Conservation (phyloP, 2,329 filamentous ascomycete species). For the Paraphaeosphaeria minitans region DNA sequence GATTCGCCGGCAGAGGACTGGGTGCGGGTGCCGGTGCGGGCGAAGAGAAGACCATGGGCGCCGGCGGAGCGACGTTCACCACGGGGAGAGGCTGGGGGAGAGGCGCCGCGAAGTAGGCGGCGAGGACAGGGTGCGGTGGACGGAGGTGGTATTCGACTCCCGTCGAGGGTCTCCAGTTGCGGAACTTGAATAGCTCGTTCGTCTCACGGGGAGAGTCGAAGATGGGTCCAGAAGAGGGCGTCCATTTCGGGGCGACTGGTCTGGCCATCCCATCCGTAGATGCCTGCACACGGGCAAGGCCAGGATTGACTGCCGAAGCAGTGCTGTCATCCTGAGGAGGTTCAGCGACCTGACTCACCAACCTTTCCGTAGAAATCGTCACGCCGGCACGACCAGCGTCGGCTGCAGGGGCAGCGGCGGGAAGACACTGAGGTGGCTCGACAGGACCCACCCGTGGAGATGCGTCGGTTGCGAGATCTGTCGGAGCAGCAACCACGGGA, state of each 20-base stretch:
- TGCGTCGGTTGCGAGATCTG: slow-evolving; percentile 4
- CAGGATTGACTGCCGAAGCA: neutral
- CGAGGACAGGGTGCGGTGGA: neutral
- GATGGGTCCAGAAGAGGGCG: neutral
- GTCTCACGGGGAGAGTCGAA: neutral
- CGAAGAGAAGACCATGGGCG: too few relatives aligned
- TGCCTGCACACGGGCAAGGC: neutral
- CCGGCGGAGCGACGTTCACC: neutral
- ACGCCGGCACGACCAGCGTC: neutral
- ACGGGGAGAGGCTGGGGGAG: neutral
- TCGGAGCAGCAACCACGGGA: slow-evolving; percentile 4
- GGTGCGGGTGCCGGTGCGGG: neutral
- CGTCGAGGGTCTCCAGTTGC: neutral
- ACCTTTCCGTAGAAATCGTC: slow-evolving; percentile 7
- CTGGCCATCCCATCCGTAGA: slow-evolving; percentile 4
- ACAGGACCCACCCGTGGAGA: neutral
- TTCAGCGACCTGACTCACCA: neutral
- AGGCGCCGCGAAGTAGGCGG: neutral
- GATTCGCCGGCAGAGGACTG: neutral
- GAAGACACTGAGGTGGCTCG: slow-evolving; percentile 2
- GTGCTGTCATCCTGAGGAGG: slow-evolving; percentile 1
- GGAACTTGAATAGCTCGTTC: neutral
- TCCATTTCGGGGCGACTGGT: neutral
- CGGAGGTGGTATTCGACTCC: neutral
- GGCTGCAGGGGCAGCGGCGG: neutral